Conservation (phyloP, 805 yeast species). For the Candida nonsorbophila region DNA sequence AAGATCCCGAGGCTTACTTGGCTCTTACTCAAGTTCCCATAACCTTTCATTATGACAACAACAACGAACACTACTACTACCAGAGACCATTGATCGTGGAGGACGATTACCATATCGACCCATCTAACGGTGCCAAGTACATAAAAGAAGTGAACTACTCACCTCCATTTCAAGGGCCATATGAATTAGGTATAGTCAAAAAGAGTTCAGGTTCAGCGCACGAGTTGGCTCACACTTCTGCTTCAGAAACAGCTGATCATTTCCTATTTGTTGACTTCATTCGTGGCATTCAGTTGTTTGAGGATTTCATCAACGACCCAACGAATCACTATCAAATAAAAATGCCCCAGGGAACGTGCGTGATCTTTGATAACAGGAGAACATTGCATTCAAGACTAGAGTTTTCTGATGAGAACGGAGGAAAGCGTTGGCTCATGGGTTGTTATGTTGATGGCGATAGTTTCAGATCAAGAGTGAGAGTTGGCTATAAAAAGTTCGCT, state of each 20-base stretch:
- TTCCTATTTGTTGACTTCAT: conserved; percentile 48
- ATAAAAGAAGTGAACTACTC: conserved; percentile 66
- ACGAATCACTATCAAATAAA: conserved; percentile 51
- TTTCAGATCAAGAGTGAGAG: conserved; percentile 54
- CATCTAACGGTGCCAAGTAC: conserved; percentile 11
- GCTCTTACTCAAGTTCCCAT: conserved; percentile 61
- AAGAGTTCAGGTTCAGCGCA: conserved; percentile 11
- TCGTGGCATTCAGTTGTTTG: conserved; percentile 58
- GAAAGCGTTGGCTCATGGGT: conserved; percentile 69
- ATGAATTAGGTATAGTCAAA: conserved; percentile 50
- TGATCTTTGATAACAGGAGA: conserved; percentile 67
- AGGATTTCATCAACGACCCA: conserved; percentile 47
- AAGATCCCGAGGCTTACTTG: conserved; percentile 57
- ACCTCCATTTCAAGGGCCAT: conserved; percentile 82
- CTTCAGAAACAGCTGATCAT: conserved; percentile 34
- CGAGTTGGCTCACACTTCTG: conserved; percentile 10
- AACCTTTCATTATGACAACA: conserved; percentile 63
- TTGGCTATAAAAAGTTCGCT: conserved; percentile 8
- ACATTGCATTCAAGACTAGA: conserved; percentile 57
- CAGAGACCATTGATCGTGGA: conserved; percentile 61
- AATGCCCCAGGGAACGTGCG: conserved; percentile 55
- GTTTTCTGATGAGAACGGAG: conserved; percentile 38
- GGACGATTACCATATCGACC: conserved; percentile 20
- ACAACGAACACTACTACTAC: conserved; percentile 56
- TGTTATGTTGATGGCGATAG: conserved; percentile 71